Evolutionary conservation across 2,329 filamentous ascomycete genomes (phyloP).

Genomic region (Pyricularia grisea): DNA sequence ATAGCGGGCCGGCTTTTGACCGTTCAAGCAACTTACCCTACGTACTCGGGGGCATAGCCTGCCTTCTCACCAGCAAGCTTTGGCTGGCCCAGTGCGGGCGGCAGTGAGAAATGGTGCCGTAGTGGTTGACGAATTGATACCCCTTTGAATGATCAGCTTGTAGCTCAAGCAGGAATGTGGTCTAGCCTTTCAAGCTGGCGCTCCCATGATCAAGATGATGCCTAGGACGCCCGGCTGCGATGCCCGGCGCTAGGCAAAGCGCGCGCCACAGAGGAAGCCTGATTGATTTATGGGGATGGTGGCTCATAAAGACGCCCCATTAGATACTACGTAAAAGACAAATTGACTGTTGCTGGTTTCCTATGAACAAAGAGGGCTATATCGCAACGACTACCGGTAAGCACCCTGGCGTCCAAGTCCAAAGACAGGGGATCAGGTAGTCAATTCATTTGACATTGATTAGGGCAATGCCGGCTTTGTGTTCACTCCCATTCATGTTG

Average conservation of each 20-base stretch:
- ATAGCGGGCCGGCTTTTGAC: neutral
- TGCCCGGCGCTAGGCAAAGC: too few species aligned
- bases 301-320: too few species aligned
- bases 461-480: neutral
- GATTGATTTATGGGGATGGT: too few species aligned
- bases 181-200: slow-evolving; percentile 47
- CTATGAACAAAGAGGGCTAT: neutral
- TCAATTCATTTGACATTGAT: too few species aligned
- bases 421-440: too few species aligned
- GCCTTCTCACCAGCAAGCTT: too few species aligned
- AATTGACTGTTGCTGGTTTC: too few species aligned
- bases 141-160: slow-evolving; percentile 7
- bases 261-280: too few species aligned
- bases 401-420: too few species aligned
- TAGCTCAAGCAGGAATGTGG: slow-evolving; percentile 47
- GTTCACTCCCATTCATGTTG: neutral
- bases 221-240: slow-evolving; percentile 8
- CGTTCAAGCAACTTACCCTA: neutral
- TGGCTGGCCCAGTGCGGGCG: too few species aligned
- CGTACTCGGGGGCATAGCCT: slow-evolving; percentile 19
- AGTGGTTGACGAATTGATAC: slow-evolving; percentile 43
- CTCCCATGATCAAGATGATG: slow-evolving; percentile 44
- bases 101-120: slow-evolving; percentile 56
- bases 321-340: too few species aligned
- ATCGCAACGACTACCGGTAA: neutral